Base-by-base conservation (phyloP, 1,284 basidiomycete genomes). In the Schizopora paradoxa region DNA sequence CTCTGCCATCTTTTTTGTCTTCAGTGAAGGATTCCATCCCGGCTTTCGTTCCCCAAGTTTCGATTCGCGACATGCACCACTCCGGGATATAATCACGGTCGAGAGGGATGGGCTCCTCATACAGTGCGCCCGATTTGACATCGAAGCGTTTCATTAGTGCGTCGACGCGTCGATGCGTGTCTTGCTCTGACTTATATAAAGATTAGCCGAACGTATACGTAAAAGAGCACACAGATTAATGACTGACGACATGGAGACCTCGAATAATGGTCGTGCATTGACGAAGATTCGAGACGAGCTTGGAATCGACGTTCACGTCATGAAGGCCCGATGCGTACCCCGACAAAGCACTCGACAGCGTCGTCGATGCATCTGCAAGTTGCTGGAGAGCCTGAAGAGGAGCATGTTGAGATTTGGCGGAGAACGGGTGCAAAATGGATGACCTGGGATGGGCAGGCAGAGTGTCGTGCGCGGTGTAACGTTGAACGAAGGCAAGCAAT, bases 1-100 rank as follows among this genome's bases (percentile, higher is more conserved):
- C 66, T n/a, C 62, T 66, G 16, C 70, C 74, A 32, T 73, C 72
- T 22, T 65, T 61, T 27, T 71, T 69, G 19, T 74, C 69, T 47
- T 64, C 64, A 51, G 73, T 76, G 66, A 83, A 88, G 10, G 51
- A 39, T 28, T 56, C 54, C 55, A 55, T 56, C 25, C 47, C 55
- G 14, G 47, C 54, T 45, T 26, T 42, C 23, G 32, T 43, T 6
- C 47, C 54, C 53, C 49, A 55, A 14, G 36, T 29, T 23, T 55
- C 52, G 16, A 55, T 40, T 40, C 48, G 29, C n/a, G 43, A 48
- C 13, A 53, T 35, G 45, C 50, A 55, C 54, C 54, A 55, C 2
- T 52, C 51, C 6, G 41, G 37, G 4, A 53, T 43, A 4, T 13
- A 10, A 28, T 32, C 37, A 6, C 28, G 27, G 28, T 49, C 47